Evolutionary conservation across 208 protist species (phyloP).

Genomic region (Leishmania aethiopica): DNA sequence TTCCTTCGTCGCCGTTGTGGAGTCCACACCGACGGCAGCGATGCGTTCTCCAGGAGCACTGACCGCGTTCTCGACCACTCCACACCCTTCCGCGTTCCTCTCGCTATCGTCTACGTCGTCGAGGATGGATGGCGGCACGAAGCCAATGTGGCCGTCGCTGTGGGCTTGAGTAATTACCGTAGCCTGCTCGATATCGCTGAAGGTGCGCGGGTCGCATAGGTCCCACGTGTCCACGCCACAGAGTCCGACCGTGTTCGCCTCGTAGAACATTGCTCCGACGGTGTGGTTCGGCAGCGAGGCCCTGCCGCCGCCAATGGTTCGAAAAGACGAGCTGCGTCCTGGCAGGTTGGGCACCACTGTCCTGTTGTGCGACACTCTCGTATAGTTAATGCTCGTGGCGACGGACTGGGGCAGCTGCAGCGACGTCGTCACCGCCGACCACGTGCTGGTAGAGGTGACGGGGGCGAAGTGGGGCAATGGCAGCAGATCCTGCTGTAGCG

Average conservation of each 20-base stretch:
- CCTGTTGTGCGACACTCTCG: neutral
- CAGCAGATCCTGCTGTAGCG: neutral
- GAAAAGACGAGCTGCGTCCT: neutral
- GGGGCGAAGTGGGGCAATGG: neutral
- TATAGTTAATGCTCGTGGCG: neutral
- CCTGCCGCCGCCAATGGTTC: neutral
- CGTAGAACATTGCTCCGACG: neutral
- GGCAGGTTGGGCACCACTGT: neutral
- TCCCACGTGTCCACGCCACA: conserved; percentile 48
- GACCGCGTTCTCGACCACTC: neutral
- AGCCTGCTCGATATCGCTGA: conserved; percentile 27
- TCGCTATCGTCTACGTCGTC: neutral
- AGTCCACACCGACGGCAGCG: neutral
- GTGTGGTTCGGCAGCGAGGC: neutral
- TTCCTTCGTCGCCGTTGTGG: neutral
- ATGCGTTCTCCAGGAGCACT: neutral
- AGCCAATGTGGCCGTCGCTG: neutral
- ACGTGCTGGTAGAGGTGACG: neutral
- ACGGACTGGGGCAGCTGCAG: neutral
- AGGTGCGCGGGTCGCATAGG: conserved; percentile 31
- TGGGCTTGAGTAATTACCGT: neutral
- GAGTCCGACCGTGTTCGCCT: conserved; percentile 36
- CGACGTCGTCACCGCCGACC: neutral
- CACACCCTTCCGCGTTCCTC: neutral
- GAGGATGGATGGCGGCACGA: conserved; percentile 14